Percentiles rank a stretch among this genome's conserved stretches.
phyloP scores from a whole-genome alignment of 768 basidiomycete genomes.

The Rhizopogon roseolus region DNA sequence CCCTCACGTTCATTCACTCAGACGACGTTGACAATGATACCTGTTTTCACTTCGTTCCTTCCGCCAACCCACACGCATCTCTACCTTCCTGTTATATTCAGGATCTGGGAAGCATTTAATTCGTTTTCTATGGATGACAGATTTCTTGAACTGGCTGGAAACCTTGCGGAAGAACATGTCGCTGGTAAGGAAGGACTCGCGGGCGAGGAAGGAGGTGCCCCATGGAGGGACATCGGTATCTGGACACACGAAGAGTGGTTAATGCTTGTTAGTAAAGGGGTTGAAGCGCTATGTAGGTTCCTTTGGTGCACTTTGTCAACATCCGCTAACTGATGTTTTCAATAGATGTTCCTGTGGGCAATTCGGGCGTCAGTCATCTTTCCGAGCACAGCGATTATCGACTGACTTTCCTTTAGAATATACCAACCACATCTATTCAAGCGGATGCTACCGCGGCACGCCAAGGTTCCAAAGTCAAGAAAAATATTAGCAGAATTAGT shows the following conservation, averaged over 20 bases:
- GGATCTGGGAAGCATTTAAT: constrained; percentile 76
- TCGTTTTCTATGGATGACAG: constrained; percentile 71
- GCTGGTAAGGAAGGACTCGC: constrained; percentile 47
- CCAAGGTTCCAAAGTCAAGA: constrained; percentile 62
- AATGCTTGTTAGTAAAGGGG: constrained; percentile 74
- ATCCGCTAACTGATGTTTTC: constrained; percentile 7
- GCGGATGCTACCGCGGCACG: constrained; percentile 62
- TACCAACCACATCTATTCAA: constrained; percentile 61
- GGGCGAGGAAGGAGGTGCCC: constrained; percentile 50
- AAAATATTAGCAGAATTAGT: constrained; percentile 62
- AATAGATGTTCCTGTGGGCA: constrained; percentile 46
- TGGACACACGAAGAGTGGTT: constrained; percentile 85
- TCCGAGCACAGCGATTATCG: neutral
- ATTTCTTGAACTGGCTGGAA: constrained; percentile 64
- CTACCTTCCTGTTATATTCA: constrained; percentile 71
- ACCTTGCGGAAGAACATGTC: constrained; percentile 69
- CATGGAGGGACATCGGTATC: constrained; percentile 85
- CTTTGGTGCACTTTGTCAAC: neutral
- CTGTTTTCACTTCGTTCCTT: constrained; percentile 73
- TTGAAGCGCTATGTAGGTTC: constrained; percentile 68
- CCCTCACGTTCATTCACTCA: constrained; percentile 21
- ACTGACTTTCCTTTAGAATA: constrained; percentile 36
- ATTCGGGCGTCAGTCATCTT: constrained; percentile 44
- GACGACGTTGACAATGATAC: constrained; percentile 68
- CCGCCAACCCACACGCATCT: constrained; percentile 61